Evolutionary conservation across 768 basidiomycete species (phyloP), one percentile per base, ranked within the genome.

Genomic region (Jaapia argillacea): DNA sequence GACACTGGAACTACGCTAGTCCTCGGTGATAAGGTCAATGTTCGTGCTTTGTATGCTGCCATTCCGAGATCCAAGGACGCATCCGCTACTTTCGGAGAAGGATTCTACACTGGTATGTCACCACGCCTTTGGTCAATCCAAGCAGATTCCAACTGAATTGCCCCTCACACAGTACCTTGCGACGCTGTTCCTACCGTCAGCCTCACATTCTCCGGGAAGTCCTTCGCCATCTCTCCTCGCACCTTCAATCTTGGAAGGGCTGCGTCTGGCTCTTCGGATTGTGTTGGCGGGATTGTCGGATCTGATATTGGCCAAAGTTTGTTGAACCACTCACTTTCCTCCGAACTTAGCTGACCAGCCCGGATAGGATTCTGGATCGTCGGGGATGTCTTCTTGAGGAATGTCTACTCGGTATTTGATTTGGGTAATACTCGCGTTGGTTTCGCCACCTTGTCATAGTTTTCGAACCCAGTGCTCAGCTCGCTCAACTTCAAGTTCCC

Each of bases 221-320:
- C 47, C 6, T 73, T 70, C 56, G 40, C 47, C 18, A 58, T 74
- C 47, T 54, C 59, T 4, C 25, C 61, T 14, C 54, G 51, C 4
- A 58, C 54, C 14, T 66, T 71, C 58, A 74, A 71, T 56, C 57
- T 75, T 10, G 76, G 73, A 4, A 53, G 50, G 2, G 46, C 58
- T 40, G 52, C 50, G 4, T 14, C 24, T 2, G 60, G 60, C 41
- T 60, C 60, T 7, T 52, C 49, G 2, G 46, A 64, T 25, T 71
- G 69, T 42, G 44, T 70, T 6, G 66, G 61, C 24, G 65, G 61
- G 22, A 50, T 71, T 41, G 62, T 49, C 20, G 37, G 10, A 7
- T 7, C 12, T 12, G 37, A 38, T 22, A 21, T 10, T 33, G 10
- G 10, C 16, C 10, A 16, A 10, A 16, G 28, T 33, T 10, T 10